Conservation (phyloP, 2,329 filamentous ascomycete species). For the Cercospora citrullina region DNA sequence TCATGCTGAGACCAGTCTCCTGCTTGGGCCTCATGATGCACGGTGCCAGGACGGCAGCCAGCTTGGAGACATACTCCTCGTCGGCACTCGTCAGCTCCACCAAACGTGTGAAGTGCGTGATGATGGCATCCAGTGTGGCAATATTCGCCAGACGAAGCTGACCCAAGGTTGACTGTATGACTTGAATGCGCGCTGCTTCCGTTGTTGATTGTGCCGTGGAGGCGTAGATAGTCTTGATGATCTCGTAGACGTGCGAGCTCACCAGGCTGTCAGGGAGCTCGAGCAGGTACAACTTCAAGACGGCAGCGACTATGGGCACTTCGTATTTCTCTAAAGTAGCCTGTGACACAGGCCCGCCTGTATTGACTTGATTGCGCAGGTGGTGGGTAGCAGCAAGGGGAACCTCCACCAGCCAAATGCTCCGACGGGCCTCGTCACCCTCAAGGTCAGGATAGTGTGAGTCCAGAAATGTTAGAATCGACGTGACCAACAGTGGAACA, state of each 20-base stretch:
- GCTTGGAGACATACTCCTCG: conserved; percentile 73
- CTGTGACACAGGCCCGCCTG: conserved; percentile 74
- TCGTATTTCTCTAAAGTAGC: conserved; percentile 85
- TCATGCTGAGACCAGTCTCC: conserved; percentile 89
- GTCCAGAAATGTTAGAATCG: conserved; percentile 90
- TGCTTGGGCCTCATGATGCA: conserved; percentile 84
- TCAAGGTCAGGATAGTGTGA: conserved; percentile 97
- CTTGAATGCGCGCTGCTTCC: conserved; percentile 78
- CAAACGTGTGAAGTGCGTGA: conserved; percentile 95
- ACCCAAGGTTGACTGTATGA: conserved; percentile 92
- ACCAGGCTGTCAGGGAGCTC: conserved; percentile 98
- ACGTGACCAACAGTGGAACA: conserved; percentile 88
- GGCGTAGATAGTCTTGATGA: conserved; percentile 94
- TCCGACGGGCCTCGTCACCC: conserved; percentile 87
- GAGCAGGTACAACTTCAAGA: conserved; percentile 90
- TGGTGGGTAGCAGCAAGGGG: conserved; percentile 82
- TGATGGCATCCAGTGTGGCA: conserved; percentile 95
- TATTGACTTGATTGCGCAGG: conserved; percentile 79
- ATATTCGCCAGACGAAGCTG: conserved; percentile 96
- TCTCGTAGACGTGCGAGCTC: conserved; percentile 97
- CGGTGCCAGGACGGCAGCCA: conserved; percentile 74
- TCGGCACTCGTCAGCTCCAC: conserved; percentile 97
- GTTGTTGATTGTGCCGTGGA: conserved; percentile 74
- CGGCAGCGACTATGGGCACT: conserved; percentile 87
- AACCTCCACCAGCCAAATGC: conserved; percentile 93